Conservation (phyloP, 2,329 filamentous ascomycete species). For the Bimuria novae-zelandiae region DNA sequence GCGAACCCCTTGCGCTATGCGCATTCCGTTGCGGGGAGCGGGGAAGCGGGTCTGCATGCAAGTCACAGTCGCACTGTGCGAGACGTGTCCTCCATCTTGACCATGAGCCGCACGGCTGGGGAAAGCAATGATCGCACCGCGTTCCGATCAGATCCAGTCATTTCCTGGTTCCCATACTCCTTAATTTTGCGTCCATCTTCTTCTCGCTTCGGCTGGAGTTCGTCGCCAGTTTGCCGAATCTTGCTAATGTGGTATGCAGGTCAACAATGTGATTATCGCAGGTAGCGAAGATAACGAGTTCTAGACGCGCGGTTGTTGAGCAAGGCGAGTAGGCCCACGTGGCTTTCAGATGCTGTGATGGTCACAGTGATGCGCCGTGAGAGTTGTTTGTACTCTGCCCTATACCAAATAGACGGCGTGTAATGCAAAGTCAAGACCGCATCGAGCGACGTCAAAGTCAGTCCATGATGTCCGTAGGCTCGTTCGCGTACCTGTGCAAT, state of each 20-base stretch:
- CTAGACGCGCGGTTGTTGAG: constrained; percentile 51
- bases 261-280: constrained; percentile 90
- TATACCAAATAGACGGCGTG: constrained; percentile 14
- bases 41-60: constrained; percentile 14
- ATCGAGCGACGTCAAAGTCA: not conserved
- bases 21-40: constrained; percentile 10
- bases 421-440: constrained; percentile 6
- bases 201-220: not conserved
- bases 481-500: no score
- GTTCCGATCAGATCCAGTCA: constrained; percentile 3
- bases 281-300: constrained; percentile 86
- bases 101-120: constrained; percentile 13
- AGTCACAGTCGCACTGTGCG: constrained; percentile 12
- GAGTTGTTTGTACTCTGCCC: constrained; percentile 3
- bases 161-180: not conserved
- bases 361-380: not conserved
- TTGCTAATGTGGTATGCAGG: constrained; percentile 40
- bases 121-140: constrained; percentile 1
- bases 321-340: constrained; percentile 1
- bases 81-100: constrained; percentile 11
- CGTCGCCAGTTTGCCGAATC: not conserved
- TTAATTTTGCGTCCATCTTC: constrained; percentile 9
- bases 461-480: no score
- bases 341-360: not conserved
- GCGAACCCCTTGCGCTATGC: constrained; percentile 11